Evolutionary conservation across 2,329 filamentous ascomycete species (phyloP).

Genomic region (Xylaria sp.): DNA sequence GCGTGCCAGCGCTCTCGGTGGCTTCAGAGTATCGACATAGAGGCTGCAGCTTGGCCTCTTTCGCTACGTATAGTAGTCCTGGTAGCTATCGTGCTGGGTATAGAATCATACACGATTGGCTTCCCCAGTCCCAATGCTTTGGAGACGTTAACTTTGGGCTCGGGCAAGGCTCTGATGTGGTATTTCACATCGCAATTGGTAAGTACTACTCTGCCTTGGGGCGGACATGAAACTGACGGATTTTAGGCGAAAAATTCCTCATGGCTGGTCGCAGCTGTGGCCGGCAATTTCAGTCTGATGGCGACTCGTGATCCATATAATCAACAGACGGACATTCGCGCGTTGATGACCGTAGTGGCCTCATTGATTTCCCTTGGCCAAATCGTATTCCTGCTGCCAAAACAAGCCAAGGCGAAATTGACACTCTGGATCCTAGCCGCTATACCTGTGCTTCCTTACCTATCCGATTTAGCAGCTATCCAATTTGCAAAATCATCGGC

Average conservation of each 20-base stretch:
- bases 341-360: constrained; percentile 44
- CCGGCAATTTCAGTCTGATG: constrained; percentile 51
- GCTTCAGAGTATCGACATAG: constrained; percentile 52
- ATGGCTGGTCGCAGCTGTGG: constrained; percentile 48
- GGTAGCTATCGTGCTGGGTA: constrained; percentile 32
- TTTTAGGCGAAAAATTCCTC: constrained; percentile 49
- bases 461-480: constrained; percentile 48
- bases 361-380: constrained; percentile 52
- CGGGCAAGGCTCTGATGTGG: constrained; percentile 52
- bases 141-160: constrained; percentile 42
- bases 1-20: constrained; percentile 37
- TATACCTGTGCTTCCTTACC: constrained; percentile 49
- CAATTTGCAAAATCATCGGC: constrained; percentile 30
- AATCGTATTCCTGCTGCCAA: constrained; percentile 48
- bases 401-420: constrained; percentile 43
- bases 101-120: constrained; percentile 44
- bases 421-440: constrained; percentile 50
- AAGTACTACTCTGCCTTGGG: constrained; percentile 23
- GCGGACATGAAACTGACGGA: neutral
- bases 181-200: constrained; percentile 51
- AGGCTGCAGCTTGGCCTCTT: constrained; percentile 42
- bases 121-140: constrained; percentile 37
- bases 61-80: constrained; percentile 41
- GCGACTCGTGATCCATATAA: constrained; percentile 47
- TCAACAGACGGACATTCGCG: constrained; percentile 45